A percentile compares a stretch with the other conserved stretches of the same genome.
Conservation (phyloP, 2,329 filamentous ascomycete genomes). For the Pyrenochaeta sp. region DNA sequence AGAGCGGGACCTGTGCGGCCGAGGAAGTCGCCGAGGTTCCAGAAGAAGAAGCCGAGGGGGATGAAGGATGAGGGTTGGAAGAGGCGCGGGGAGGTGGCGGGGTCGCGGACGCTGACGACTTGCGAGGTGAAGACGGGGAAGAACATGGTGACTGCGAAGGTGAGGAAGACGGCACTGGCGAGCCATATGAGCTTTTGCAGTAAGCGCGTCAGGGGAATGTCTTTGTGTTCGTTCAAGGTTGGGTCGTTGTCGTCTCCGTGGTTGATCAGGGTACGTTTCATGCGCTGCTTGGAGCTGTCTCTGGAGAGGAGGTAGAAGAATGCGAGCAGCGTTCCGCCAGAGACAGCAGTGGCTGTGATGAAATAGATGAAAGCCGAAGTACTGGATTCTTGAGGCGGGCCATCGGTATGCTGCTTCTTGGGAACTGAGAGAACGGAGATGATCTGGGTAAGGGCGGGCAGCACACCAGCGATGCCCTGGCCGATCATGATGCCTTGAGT, state of each 20-base stretch:
- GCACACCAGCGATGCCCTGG: conserved; percentile 88
- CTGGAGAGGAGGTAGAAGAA: conserved; percentile 76
- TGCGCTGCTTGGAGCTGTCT: conserved; percentile 42
- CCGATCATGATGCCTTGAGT: conserved; percentile 97
- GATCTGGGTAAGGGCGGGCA: conserved; percentile 88
- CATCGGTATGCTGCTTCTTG: conserved; percentile 48
- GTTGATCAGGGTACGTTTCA: conserved; percentile 27
- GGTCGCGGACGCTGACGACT: conserved; percentile 52
- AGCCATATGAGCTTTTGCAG: conserved; percentile 82
- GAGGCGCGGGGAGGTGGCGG: conserved; percentile 60
- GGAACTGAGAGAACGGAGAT: conserved; percentile 76
- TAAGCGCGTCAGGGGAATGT: conserved; percentile 68
- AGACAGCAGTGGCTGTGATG: conserved; percentile 82
- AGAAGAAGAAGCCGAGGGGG: conserved; percentile 87
- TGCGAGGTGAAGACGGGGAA: conserved; percentile 86
- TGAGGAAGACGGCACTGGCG: conserved; percentile 77
- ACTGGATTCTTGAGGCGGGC: conserved; percentile 54
- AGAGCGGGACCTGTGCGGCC: conserved; percentile 74
- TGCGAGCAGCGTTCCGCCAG: conserved; percentile 71
- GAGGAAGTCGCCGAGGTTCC: conserved; percentile 86
- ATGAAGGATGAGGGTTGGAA: conserved; percentile 82
- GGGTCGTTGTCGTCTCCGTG: conserved; percentile 32
- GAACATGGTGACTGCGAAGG: conserved; percentile 88
- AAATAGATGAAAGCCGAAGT: conserved; percentile 90
- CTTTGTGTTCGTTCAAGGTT: conserved; percentile 46